Conservation (phyloP, 805 yeast species). For the Isabelozyma gotoi region DNA sequence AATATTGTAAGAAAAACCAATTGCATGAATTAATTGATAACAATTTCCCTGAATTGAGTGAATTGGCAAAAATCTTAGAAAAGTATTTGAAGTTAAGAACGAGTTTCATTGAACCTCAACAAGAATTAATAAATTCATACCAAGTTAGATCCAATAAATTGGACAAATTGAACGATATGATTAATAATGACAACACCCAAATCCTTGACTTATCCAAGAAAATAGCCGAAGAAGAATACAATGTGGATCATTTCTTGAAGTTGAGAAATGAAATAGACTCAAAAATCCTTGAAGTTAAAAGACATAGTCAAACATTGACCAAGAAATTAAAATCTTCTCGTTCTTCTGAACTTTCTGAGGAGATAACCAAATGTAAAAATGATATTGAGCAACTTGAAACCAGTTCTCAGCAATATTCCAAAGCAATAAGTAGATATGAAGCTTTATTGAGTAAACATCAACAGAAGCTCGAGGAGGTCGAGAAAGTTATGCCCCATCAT, state of each 20-base stretch:
- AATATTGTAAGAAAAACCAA: constrained; percentile 58
- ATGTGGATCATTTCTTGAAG: neutral
- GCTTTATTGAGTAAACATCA: neutral
- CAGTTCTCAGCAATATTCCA: neutral
- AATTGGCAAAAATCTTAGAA: constrained; percentile 58
- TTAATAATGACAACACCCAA: neutral
- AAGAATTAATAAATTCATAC: constrained; percentile 16
- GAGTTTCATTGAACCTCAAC: constrained; percentile 19
- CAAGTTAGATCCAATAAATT: constrained; percentile 8
- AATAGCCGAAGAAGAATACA: neutral
- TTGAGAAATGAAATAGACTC: neutral
- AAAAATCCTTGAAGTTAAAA: neutral
- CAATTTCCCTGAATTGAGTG: constrained; percentile 77
- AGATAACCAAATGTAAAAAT: neutral
- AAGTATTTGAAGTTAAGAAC: constrained; percentile 54
- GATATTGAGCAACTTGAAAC: neutral
- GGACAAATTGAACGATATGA: constrained; percentile 1
- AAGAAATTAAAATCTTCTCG: neutral
- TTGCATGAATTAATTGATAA: constrained; percentile 58
- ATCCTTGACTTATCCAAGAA: neutral
- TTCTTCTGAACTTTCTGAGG: neutral
- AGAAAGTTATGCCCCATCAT: constrained; percentile 10
- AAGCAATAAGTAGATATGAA: neutral
- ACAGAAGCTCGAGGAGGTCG: constrained; percentile 4
- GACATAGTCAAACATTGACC: neutral